Evolutionary conservation across 2,329 filamentous ascomycete genomes (phyloP), one percentile per base, ranked within the genome.

Genomic region (Metarhizium album): DNA sequence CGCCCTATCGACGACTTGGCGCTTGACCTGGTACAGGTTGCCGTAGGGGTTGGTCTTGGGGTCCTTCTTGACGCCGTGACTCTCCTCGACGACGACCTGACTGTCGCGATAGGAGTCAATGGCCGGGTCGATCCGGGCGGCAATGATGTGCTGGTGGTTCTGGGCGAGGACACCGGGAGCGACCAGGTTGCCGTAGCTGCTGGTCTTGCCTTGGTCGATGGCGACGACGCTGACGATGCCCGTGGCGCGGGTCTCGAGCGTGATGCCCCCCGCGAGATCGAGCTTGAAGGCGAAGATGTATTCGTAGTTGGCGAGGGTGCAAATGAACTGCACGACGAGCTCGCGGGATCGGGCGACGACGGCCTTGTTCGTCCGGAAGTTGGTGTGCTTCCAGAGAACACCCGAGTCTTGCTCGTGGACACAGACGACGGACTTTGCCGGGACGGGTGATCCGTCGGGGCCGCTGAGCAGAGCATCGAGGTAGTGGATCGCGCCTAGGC

Each of bases 131-230:
- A 87, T 77, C 1, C 83, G 74, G 42, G 81, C 65, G 23, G 72
- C 75, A 61, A 87, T 86, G 42, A 87, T 73, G 65, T 87, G 84
- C 61, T 87, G 84, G 56, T 87, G 83, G 62, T 85, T 82, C 53
- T 81, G 80, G 0, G 83, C 84, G 2, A 87, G 67, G 0, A 83
- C 78, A 0, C 83, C 83, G 0, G 79, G 76, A 0, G 74, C 72
- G 2, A 88, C 83, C 1, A 84, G 70, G 50, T 78, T 85, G 20
- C 81, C 82, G 61, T 75, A 84, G 6, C 62, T 63, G 59, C 55
- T 75, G 22, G 58, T 68, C 51, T 73, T 76, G 57, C 76, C 75
- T 58, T 67, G 75, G 50, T 78, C 76, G 50, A 84, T 82, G 55
- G 78, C 74, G 23, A 80, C 73, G 2, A 80, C 76, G 6, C 74